Evolutionary conservation across 352 stramenopile species (phyloP).

Genomic region (Globisporangium yorkense): DNA sequence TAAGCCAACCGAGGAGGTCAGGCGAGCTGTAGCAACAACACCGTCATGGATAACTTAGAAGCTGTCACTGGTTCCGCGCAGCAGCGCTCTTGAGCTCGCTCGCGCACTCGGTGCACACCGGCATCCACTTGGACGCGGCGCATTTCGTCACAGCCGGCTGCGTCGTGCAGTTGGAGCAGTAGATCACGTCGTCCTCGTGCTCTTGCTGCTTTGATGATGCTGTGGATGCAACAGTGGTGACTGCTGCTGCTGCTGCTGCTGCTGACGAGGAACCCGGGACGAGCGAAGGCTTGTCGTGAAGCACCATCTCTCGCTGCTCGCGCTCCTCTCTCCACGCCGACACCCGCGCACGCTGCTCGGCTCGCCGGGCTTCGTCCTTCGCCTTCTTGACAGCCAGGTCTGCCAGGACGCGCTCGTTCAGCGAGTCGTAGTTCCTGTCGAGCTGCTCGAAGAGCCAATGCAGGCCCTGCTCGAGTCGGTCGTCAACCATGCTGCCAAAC

Average conservation of each 20-base stretch:
- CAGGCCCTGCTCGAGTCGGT: conserved; percentile 56
- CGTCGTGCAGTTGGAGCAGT: conserved; percentile 55
- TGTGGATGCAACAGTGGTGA: not conserved
- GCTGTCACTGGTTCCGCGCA: conserved; percentile 11
- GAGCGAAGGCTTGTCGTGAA: conserved; percentile 35
- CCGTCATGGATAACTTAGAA: conserved; percentile 11
- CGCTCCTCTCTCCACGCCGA: conserved; percentile 70
- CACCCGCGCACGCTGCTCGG: conserved; percentile 57
- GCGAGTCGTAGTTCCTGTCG: conserved; percentile 35
- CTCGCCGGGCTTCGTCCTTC: conserved; percentile 42
- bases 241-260: not conserved
- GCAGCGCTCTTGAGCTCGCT: conserved; percentile 31
- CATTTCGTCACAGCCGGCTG: conserved; percentile 67
- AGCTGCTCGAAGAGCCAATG: conserved; percentile 72
- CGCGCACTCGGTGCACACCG: conserved; percentile 59
- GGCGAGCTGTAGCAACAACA: not conserved
- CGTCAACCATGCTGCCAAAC: conserved; percentile 46
- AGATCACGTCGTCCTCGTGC: conserved; percentile 39
- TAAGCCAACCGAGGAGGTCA: not conserved
- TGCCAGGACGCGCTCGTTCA: conserved; percentile 39
- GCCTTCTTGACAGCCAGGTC: conserved; percentile 56
- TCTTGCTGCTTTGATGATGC: conserved; percentile 11
- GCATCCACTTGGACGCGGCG: conserved; percentile 83
- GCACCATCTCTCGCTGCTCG: conserved; percentile 52
- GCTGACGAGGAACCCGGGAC: conserved; percentile 1